A percentile compares a stretch with the other conserved stretches of the same genome.
Evolutionary conservation across 176 grass and related monocot species (phyloP).

Genomic region (Cenchrus purpureus): DNA sequence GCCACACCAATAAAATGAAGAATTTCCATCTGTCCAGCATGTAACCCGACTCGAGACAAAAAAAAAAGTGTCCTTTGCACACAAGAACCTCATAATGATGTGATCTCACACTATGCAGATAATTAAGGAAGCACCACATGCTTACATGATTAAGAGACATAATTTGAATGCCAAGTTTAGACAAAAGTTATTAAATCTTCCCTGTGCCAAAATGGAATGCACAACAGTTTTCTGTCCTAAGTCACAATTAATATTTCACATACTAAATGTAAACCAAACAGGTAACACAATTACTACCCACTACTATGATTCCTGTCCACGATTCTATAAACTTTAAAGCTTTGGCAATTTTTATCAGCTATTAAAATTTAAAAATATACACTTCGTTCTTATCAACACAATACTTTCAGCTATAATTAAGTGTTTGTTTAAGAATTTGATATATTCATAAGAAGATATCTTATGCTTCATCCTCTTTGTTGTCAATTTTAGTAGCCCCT

Average conservation of each 20-base stretch:
- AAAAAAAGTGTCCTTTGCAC: background rate
- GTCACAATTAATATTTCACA: slow-evolving; percentile 2
- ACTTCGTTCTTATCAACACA: background rate
- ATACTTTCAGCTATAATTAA: background rate
- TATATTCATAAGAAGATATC: background rate
- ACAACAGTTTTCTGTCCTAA: background rate
- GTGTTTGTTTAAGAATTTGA: background rate
- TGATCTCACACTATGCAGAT: background rate
- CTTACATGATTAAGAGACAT: background rate
- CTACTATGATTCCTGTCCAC: background rate
- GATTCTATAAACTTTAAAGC: slow-evolving; percentile 7
- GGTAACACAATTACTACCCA: background rate
- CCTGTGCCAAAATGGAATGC: slow-evolving; percentile 8
- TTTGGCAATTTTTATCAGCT: background rate
- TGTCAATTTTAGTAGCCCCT: background rate
- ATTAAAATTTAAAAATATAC: background rate
- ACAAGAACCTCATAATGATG: background rate
- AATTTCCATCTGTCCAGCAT: background rate
- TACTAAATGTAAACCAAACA: background rate
- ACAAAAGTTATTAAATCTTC: slow-evolving; percentile 1
- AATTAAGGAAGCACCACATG: background rate
- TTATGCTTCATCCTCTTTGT: background rate
- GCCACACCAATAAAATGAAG: background rate
- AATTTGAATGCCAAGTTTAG: slow-evolving; percentile 7
- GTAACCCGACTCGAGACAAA: background rate